Evolutionary conservation across 148 eudicot species (phyloP).

Genomic region (Spergularia marina): DNA sequence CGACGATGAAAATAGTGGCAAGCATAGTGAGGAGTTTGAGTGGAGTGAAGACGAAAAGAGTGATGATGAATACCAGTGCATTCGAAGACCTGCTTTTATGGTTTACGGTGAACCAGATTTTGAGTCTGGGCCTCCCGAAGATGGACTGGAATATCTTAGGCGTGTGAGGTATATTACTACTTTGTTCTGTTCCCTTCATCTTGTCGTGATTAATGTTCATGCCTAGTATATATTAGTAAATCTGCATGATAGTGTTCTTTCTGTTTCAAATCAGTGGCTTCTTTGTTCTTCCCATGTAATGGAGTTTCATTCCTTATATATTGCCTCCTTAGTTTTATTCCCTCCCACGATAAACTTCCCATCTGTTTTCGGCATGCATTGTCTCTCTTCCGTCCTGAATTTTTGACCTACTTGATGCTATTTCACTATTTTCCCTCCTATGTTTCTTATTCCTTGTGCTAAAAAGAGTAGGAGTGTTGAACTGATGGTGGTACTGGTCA

Average conservation of each 20-base stretch:
- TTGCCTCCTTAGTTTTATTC: no score
- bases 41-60: slow-evolving; percentile 60
- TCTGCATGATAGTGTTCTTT: background rate
- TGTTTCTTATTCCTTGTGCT: no score
- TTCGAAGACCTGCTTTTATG: slow-evolving; percentile 72
- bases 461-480: no score
- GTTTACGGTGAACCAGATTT: slow-evolving; percentile 91
- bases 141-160: slow-evolving; percentile 90
- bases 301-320: background rate
- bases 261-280: background rate
- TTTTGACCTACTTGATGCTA: no score
- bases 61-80: slow-evolving; percentile 64
- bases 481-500: no score
- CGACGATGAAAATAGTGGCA: slow-evolving; percentile 23
- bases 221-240: background rate
- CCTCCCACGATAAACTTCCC: no score
- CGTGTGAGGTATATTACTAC: slow-evolving; percentile 72
- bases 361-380: no score
- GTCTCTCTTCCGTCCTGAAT: no score
- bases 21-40: slow-evolving; percentile 31
- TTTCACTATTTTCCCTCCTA: no score
- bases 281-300: background rate
- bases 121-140: slow-evolving; percentile 92
- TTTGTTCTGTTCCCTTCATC: background rate
- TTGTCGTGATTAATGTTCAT: background rate